Base-by-base conservation (phyloP, 768 basidiomycete genomes). In the Psilocybe cubensis region DNA sequence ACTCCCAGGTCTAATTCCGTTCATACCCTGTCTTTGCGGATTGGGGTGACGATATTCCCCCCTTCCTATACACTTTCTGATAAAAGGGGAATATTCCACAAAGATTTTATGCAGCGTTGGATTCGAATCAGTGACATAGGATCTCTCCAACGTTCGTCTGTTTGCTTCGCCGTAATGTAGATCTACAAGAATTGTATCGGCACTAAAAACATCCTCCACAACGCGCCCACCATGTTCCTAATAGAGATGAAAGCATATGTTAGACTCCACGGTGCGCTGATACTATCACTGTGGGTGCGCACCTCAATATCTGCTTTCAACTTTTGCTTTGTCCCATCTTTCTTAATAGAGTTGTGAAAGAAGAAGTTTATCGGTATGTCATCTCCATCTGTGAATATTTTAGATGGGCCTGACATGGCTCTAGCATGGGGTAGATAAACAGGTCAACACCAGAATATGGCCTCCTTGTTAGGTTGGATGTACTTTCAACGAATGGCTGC, bases 231-330 rank as follows among this genome's bases (percentile, higher is more conserved):
- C 74, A 59, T 72, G 29, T 35, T 54, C 47, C 74, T 75, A 17
- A 21, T 4, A n/a, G 12, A n/a, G 8, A 38, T 38, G 14, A 23
- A 12, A 29, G 2, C 43, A 35, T 52, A 50, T 50, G 31, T 52
- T 14, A 53, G 17, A n/a, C 3, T 23, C 35, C 45, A n/a, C n/a
- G n/a, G n/a, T n/a, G n/a, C n/a, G n/a, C n/a, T n/a, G n/a, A n/a
- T n/a, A n/a, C n/a, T n/a, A n/a, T n/a, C n/a, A n/a, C n/a, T n/a
- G n/a, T n/a, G n/a, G n/a, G n/a, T n/a, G n/a, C n/a, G n/a, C n/a
- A 77, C 79, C 66, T 72, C 57, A n/a, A 79, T 78, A n/a, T 72
- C 65, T 14, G 28, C 4, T 0, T 54, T 67, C 11, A 77, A 61
- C 1, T 62, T 66, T 0, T 41, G 11, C 24, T 63, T 65, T 17